These are phyloP conservation scores for Orobanche coerulescens DNA, from an alignment of 257 asterid species.

Conservation along the genomic window DNA sequence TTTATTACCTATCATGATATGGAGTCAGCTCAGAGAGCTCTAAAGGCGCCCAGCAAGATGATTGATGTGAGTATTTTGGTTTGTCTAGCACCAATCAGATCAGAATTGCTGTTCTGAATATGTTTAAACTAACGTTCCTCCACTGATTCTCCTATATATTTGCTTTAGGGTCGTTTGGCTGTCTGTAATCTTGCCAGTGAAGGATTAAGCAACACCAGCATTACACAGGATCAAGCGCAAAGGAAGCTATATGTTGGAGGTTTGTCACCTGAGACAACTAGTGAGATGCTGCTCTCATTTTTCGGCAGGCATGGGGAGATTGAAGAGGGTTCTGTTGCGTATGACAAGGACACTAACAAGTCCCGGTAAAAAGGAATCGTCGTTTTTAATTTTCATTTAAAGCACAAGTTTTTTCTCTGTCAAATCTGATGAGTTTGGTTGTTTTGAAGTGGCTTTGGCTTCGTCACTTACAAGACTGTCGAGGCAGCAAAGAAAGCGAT, in stretches of 20 bases:
- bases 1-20: conserved; percentile 64
- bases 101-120: not conserved
- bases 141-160: conserved; percentile 16
- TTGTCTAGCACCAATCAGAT: not conserved
- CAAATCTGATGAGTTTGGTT: conserved; percentile 24
- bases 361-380: conserved; percentile 47
- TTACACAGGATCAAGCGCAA: conserved; percentile 61
- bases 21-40: conserved; percentile 74
- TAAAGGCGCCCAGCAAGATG: conserved; percentile 68
- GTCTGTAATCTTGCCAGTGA: conserved; percentile 81
- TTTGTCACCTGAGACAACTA: conserved; percentile 69
- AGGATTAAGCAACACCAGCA: conserved; percentile 44
- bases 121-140: not conserved
- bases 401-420: not conserved
- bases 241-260: conserved; percentile 78
- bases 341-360: conserved; percentile 64
- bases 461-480: conserved; percentile 63
- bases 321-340: conserved; percentile 93
- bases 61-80: conserved; percentile 48
- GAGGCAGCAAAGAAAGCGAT: conserved; percentile 77
- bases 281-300: conserved; percentile 61
- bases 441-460: conserved; percentile 73
- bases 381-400: conserved; percentile 6
- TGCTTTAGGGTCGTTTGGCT: conserved; percentile 80
- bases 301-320: conserved; percentile 63